Base-by-base conservation (phyloP, 768 basidiomycete genomes). In the Gelatoporia subvermispora region DNA sequence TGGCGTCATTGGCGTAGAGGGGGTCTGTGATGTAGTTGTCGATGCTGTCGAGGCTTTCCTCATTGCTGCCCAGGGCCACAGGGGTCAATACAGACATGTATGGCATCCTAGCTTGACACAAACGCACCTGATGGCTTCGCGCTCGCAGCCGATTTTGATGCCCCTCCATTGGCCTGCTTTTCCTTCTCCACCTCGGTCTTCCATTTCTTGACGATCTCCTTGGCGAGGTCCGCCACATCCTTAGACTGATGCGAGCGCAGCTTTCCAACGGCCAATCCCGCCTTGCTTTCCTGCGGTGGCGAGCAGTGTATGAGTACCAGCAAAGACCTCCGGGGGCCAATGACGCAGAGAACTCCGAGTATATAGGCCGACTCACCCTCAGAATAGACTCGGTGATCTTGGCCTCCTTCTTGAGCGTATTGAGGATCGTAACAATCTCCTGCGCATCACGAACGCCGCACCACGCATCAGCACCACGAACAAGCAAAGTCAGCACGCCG, bases 121-220 rank as follows among this genome's bases (percentile, higher is more conserved):
- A 24, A 62, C 75, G 54, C 59, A 75, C 76, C 74, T 56, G 66
- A 63, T 25, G 56, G 56, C 47, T 69, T 72, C 35, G 54, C 54
- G 7, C 56, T 49, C 4, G 58, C 17, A 20, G 48, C 41, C 13
- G 44, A 25, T 54, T 57, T 38, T 9, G 35, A 25, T 17, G 59
- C 49, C 15, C 57, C 63, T 7, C 69, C 66, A 50, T 81, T 80
- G 0, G 77, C 78, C 59, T 58, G 59, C 52, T 68, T 69, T 57
- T 68, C 67, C 45, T 81, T 82, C 50, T 93, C 91, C 28, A 95
- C 93, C 51, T 85, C 85, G 24, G 71, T 77, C 68, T 94, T 94
- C 93, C 93, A 96, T 60, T 85, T 87, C 68, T 84, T 89, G 42
- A 96, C 93, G 39, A 94, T 72, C 55, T 92, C 91, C 66, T 94